Conservation (phyloP, 345 rosid genomes). For the Gossypium ekmanianum region DNA sequence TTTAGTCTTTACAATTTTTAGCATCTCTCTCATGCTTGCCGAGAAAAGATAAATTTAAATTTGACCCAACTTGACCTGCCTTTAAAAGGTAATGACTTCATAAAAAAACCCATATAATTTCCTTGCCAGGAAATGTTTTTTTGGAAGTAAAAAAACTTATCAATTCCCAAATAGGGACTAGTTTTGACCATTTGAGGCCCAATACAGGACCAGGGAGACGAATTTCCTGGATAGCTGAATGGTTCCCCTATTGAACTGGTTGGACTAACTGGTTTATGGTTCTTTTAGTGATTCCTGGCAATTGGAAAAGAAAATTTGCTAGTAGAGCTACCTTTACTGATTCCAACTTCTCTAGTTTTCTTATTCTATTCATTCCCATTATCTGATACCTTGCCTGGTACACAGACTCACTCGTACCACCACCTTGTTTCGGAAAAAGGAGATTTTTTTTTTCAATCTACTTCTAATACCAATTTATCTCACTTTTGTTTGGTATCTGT, state of each 20-base stretch:
- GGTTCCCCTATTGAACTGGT: background rate
- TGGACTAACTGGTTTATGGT: slow-evolving; percentile 1
- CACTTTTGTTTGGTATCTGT: slow-evolving; percentile 5
- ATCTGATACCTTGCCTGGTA: background rate
- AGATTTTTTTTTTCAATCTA: background rate
- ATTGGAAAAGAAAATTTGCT: slow-evolving; percentile 1
- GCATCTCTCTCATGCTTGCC: background rate
- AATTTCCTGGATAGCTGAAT: slow-evolving; percentile 6
- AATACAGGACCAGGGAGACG: background rate
- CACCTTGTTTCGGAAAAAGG: background rate
- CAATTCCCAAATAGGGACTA: background rate
- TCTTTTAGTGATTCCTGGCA: slow-evolving; percentile 5
- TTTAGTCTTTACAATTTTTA: background rate
- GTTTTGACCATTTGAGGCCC: background rate
- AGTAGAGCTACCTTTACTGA: background rate
- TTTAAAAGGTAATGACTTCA: background rate
- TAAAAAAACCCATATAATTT: background rate
- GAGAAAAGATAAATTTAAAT: background rate
- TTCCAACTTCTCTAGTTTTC: slow-evolving; percentile 8
- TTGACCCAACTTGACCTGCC: background rate
- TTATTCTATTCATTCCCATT: background rate
- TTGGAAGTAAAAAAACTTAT: background rate
- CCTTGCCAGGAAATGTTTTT: too few relatives aligned
- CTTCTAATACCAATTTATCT: background rate
- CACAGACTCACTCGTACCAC: background rate